Percentiles rank a stretch among this genome's conserved stretches.
Evolutionary conservation across 495 filamentous ascomycete species (phyloP).

Genomic region (Penicillium coffeae): DNA sequence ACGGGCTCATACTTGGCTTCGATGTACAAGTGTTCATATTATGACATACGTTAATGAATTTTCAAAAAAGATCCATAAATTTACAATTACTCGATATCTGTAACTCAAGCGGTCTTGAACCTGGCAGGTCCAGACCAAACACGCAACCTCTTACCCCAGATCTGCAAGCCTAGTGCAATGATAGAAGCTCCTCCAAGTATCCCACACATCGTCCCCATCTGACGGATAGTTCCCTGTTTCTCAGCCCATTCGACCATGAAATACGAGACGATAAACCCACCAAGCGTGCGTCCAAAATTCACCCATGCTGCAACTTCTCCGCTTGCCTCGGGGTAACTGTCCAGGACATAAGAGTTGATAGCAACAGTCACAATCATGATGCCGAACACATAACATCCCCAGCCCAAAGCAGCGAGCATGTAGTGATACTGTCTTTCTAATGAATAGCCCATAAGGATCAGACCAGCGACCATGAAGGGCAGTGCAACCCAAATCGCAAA

Average conservation of each 20-base stretch:
- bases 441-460: constrained; percentile 54
- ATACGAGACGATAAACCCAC: constrained; percentile 52
- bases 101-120: constrained; percentile 16
- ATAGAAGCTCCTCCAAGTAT: constrained; percentile 38
- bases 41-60: no score
- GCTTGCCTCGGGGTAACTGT: constrained; percentile 52
- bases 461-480: constrained; percentile 47
- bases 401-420: constrained; percentile 52
- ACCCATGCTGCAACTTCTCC: constrained; percentile 56
- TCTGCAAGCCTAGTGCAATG: constrained; percentile 40
- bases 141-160: constrained; percentile 43
- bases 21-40: not conserved
- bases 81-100: no score
- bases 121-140: constrained; percentile 17
- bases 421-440: constrained; percentile 52
- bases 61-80: no score
- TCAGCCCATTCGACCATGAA: constrained; percentile 43
- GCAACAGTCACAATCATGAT: constrained; percentile 64
- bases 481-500: constrained; percentile 43
- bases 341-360: constrained; percentile 57
- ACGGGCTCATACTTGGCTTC: not conserved
- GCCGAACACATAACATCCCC: constrained; percentile 54
- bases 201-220: constrained; percentile 50
- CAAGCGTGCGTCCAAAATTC: constrained; percentile 42
- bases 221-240: constrained; percentile 25